phyloP scores from a whole-genome alignment of 2,329 filamentous ascomycete species.

The Chalaropsis thielavioides region DNA sequence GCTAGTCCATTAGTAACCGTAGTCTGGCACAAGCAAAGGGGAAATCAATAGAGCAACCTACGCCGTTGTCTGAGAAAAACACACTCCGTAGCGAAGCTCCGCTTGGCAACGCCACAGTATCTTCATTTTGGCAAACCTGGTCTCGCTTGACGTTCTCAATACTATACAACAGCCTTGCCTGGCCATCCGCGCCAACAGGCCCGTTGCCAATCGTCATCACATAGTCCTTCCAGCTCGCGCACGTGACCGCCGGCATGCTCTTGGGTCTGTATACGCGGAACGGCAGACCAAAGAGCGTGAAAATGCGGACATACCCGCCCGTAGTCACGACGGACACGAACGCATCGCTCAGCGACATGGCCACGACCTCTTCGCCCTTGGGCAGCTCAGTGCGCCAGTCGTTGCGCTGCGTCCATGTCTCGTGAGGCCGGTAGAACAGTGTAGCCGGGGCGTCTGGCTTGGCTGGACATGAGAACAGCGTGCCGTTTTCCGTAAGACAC shows the following conservation, averaged over 20 bases:
- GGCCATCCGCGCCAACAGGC: constrained; percentile 63
- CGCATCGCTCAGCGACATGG: constrained; percentile 80
- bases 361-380: constrained; percentile 67
- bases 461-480: constrained; percentile 71
- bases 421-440: constrained; percentile 93
- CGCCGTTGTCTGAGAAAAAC: constrained; percentile 86
- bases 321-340: constrained; percentile 84
- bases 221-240: constrained; percentile 88
- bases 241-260: constrained; percentile 77
- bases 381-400: constrained; percentile 90
- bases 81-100: constrained; percentile 61
- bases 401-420: constrained; percentile 81
- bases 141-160: constrained; percentile 91
- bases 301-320: constrained; percentile 78
- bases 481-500: constrained; percentile 71
- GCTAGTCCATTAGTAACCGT: constrained; percentile 12
- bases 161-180: constrained; percentile 67
- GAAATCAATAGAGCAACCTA: constrained; percentile 31
- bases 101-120: constrained; percentile 70
- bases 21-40: not conserved
- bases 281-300: constrained; percentile 82
- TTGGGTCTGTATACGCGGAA: constrained; percentile 85
- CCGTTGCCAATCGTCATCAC: constrained; percentile 95
- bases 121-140: constrained; percentile 87
- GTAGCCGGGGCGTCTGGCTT: constrained; percentile 52